phyloP scores from a whole-genome alignment of 495 filamentous ascomycete genomes.

The Aspergillus saccharolyticus region DNA sequence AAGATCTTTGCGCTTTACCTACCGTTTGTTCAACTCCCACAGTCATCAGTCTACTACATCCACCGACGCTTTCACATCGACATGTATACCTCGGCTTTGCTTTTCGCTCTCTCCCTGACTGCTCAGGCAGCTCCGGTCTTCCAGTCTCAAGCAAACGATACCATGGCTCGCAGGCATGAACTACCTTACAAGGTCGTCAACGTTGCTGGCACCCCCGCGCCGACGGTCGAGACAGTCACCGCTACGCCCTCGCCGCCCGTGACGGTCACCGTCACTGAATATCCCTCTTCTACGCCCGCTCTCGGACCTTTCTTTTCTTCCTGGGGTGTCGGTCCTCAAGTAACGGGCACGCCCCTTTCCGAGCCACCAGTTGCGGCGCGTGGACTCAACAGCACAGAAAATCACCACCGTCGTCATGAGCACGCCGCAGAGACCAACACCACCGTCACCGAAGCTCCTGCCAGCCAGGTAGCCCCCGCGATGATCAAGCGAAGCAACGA shows the following conservation, averaged over 20 bases:
- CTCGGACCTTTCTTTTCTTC: background rate
- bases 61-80: background rate
- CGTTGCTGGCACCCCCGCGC: slow-evolving; percentile 33
- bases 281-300: slow-evolving; percentile 20
- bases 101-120: slow-evolving; percentile 30
- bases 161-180: slow-evolving; percentile 27
- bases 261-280: slow-evolving; percentile 31
- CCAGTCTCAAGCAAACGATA: slow-evolving; percentile 21
- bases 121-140: slow-evolving; percentile 32
- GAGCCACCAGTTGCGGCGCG: background rate
- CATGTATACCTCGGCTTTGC: slow-evolving; percentile 33
- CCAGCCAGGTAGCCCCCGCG: background rate
- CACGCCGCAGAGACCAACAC: background rate
- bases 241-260: slow-evolving; percentile 27
- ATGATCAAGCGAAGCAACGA: slow-evolving; percentile 1
- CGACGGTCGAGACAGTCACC: slow-evolving; percentile 30
- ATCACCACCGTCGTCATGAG: background rate
- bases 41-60: background rate
- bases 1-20: background rate
- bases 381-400: slow-evolving; percentile 2
- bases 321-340: background rate
- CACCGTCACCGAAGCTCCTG: slow-evolving; percentile 4
- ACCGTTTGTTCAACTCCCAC: background rate
- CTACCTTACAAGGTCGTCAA: slow-evolving; percentile 45
- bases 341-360: background rate